A percentile compares a stretch with the other conserved stretches of the same genome.
Evolutionary conservation across 1,284 basidiomycete species (phyloP).

Genomic region (Rhodotorula sp.): DNA sequence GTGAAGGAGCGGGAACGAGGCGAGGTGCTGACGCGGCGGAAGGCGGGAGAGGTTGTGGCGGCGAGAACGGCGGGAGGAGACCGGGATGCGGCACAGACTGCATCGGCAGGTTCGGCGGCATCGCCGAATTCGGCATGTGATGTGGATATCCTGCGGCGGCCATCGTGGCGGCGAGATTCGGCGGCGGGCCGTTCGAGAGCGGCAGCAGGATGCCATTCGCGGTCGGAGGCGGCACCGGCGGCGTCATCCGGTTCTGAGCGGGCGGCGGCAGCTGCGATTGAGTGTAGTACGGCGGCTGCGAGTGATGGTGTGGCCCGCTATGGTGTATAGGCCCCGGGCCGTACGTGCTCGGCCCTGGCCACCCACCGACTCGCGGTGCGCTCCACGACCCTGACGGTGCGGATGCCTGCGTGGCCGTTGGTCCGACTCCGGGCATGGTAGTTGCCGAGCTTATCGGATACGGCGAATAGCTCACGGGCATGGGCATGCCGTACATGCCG

Average conservation of each 20-base stretch:
- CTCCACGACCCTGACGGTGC: background rate
- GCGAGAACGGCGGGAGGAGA: constrained; percentile 13
- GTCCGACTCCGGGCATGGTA: background rate
- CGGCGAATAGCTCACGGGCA: background rate
- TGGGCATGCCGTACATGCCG: background rate
- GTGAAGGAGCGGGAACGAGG: constrained; percentile 2
- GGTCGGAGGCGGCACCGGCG: background rate
- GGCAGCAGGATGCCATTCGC: constrained; percentile 31
- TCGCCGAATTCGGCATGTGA: background rate
- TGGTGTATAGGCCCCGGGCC: background rate
- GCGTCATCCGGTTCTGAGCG: background rate
- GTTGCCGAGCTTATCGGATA: constrained; percentile 10
- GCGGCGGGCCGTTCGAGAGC: constrained; percentile 22
- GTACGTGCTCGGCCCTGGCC: too few relatives aligned
- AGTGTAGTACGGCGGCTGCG: background rate
- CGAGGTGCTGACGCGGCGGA: background rate
- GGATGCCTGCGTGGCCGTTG: background rate
- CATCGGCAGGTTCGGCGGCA: background rate
- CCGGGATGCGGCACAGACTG: background rate
- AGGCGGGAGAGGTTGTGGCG: background rate
- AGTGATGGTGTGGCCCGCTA: background rate
- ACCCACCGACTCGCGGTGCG: background rate
- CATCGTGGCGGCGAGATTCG: constrained; percentile 2
- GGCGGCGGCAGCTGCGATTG: background rate
- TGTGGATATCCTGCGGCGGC: constrained; percentile 1